Conservation (phyloP, 495 filamentous ascomycete genomes). For the Penicillium lividum region DNA sequence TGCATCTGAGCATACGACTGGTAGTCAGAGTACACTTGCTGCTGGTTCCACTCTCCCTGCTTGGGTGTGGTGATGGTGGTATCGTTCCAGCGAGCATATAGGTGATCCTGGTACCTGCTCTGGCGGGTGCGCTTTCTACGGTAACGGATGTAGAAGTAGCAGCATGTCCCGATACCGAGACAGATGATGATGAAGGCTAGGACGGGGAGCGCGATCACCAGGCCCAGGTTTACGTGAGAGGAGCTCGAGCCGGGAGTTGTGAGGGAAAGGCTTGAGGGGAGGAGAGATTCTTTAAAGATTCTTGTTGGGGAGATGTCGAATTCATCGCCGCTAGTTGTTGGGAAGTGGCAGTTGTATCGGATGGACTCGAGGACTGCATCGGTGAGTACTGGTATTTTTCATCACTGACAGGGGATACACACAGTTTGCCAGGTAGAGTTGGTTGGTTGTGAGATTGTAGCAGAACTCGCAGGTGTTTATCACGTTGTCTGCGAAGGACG, state of each 20-base stretch:
- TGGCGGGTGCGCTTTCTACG: conserved; percentile 35
- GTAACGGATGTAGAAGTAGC: conserved; percentile 41
- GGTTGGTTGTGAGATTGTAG: conserved; percentile 42
- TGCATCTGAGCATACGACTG: conserved; percentile 3
- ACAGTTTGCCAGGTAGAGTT: conserved; percentile 55
- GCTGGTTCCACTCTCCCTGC: conserved; percentile 23
- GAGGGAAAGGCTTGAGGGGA: conserved; percentile 39
- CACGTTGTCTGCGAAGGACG: conserved; percentile 42
- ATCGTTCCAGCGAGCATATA: conserved; percentile 36
- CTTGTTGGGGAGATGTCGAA: conserved; percentile 46
- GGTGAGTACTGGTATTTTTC: not conserved
- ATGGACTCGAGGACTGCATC: conserved; percentile 51
- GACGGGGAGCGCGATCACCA: conserved; percentile 50
- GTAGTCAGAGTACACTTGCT: conserved; percentile 11
- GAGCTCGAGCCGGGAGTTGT: conserved; percentile 21
- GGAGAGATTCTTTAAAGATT: conserved; percentile 45
- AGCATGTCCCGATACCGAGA: conserved; percentile 26
- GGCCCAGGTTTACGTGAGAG: conserved; percentile 36
- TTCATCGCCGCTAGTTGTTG: conserved; percentile 28
- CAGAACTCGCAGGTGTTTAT: conserved; percentile 47
- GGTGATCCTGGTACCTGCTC: conserved; percentile 20
- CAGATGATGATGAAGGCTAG: conserved; percentile 41
- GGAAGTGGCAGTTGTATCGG: conserved; percentile 51
- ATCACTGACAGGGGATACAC: conserved; percentile 19
- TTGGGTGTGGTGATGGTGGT: conserved; percentile 22